phyloP scores from a whole-genome alignment of 2,329 filamentous ascomycete genomes.

The Fusarium palustre region DNA sequence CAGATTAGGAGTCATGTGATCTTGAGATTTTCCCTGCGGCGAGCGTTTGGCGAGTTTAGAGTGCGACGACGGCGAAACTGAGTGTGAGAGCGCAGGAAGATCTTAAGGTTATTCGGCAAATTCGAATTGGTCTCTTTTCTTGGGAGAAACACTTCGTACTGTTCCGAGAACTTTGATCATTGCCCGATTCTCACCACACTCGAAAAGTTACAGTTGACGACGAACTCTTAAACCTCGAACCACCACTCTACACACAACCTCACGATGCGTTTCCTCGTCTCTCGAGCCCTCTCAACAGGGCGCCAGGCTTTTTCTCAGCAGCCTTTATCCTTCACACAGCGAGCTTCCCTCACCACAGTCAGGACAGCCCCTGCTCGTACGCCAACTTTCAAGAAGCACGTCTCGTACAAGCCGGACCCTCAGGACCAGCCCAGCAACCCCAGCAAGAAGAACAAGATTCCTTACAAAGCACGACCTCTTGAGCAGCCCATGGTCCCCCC shows the following conservation, averaged over 20 bases:
- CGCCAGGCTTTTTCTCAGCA: conserved; percentile 30
- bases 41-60: conserved; percentile 34
- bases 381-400: conserved; percentile 43
- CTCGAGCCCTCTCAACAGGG: conserved; percentile 43
- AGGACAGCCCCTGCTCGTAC: conserved; percentile 21
- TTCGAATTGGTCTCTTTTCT: conserved; percentile 24
- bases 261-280: conserved; percentile 47
- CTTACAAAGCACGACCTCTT: conserved; percentile 41
- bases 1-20: conserved; percentile 54
- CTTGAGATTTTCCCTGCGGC: conserved; percentile 48
- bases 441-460: conserved; percentile 45
- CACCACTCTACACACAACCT: conserved; percentile 10
- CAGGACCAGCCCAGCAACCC: conserved; percentile 39
- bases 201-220: background rate
- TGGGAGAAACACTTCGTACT: background rate
- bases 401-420: conserved; percentile 41
- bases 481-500: conserved; percentile 47
- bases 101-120: conserved; percentile 2
- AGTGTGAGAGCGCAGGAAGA: conserved; percentile 16
- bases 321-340: conserved; percentile 25
- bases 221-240: conserved; percentile 14
- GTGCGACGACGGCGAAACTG: conserved; percentile 20
- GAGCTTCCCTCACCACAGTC: conserved; percentile 28
- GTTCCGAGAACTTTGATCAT: background rate
- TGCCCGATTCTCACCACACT: background rate